phyloP scores from a whole-genome alignment of 2,329 filamentous ascomycete genomes.

The Aspergillus sp. region DNA sequence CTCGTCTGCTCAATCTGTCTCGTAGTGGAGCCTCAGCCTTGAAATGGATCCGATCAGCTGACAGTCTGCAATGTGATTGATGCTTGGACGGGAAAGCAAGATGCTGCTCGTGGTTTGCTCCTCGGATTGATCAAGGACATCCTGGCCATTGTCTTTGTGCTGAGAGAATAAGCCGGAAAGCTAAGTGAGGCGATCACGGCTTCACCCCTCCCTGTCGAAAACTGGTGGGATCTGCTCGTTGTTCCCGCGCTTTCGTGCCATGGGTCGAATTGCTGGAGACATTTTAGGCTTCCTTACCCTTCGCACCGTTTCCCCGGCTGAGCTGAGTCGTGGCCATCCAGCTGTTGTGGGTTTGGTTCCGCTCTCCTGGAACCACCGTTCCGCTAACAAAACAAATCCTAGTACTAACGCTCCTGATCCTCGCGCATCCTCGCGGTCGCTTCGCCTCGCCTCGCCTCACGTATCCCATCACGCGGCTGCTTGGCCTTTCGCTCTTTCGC shows the following conservation, averaged over 20 bases:
- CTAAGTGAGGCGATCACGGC: slow-evolving; percentile 2
- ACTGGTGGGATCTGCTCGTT: not conserved
- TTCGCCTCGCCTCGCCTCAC: slow-evolving; percentile 14
- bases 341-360: slow-evolving; percentile 17
- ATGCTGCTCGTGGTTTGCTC: not conserved
- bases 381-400: slow-evolving; percentile 12
- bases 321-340: not conserved
- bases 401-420: not conserved
- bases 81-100: not conserved
- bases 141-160: not conserved
- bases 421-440: slow-evolving; percentile 9
- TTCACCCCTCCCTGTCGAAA: not conserved
- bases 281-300: not conserved
- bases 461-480: slow-evolving; percentile 13
- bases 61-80: slow-evolving; percentile 2
- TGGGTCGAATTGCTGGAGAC: slow-evolving; percentile 4
- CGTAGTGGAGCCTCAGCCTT: not conserved
- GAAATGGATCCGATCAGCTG: slow-evolving; percentile 3
- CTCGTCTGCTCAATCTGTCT: not conserved
- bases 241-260: slow-evolving; percentile 2
- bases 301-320: not conserved
- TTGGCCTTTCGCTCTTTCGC: slow-evolving; percentile 4
- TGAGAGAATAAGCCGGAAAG: slow-evolving; percentile 3
- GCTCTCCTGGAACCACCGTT: slow-evolving; percentile 19
- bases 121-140: not conserved